Evolutionary conservation across 2,329 filamentous ascomycete species (phyloP), one percentile per base, ranked within the genome.

Genomic region (Tolypocladium paradoxum): DNA sequence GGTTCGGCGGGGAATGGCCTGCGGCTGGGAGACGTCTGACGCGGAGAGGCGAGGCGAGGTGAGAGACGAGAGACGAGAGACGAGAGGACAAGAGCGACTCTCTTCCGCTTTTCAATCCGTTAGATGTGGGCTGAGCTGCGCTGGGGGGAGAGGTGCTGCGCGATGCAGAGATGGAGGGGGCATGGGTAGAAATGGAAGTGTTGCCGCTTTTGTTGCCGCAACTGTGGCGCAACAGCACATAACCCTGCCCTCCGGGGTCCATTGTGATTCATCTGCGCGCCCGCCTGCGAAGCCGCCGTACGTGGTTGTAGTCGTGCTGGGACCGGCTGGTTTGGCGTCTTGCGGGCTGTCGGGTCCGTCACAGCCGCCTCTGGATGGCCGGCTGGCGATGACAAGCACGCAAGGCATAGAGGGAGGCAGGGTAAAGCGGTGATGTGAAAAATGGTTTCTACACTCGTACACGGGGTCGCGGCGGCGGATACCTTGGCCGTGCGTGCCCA

Each of bases 381-480:
- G n/a, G n/a, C n/a, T n/a, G n/a, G n/a, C n/a, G n/a, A n/a, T n/a
- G n/a, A n/a, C n/a, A n/a, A n/a, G n/a, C n/a, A n/a, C n/a, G n/a
- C n/a, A n/a, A 20, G 43, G 43, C 24, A n/a, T 31, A 8, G 27
- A 31, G 27, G 27, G 5, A 46, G 9, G 11, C 20, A 4, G 27
- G 27, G 18, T n/a, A 20, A 35, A 51, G 52, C 48, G 48, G 54
- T 53, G 54, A 53, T 53, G 36, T 58, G n/a, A 57, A 56, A 58
- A 56, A 46, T 57, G 57, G 62, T 70, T 64, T 70, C 68, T 69
- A 68, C 66, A 70, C 63, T 67, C 64, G 57, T 68, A 68, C 66
- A 69, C 61, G 60, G 58, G 54, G 27, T 46, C 43, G 43, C 43
- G 18, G 6, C 43, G 43, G 43, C n/a, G n/a, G 9, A 46, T 16